Conservation (phyloP, 441 rosid genomes). For the Omphalea diandra region DNA sequence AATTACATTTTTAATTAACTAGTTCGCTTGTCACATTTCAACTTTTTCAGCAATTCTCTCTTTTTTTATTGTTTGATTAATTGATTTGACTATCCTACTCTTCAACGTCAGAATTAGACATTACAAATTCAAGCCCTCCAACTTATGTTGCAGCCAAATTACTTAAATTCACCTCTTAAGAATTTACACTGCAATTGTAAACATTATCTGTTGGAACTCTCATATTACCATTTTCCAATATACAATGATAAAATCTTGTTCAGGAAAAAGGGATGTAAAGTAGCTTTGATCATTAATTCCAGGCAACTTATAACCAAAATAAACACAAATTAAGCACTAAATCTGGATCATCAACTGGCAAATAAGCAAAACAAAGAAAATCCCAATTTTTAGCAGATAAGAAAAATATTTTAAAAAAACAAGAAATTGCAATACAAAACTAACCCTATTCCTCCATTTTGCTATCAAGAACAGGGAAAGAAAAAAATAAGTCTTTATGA, state of each 20-base stretch:
- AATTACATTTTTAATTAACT: background rate
- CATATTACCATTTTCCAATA: background rate
- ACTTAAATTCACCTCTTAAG: background rate
- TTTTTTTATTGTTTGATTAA: background rate
- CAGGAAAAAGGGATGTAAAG: background rate
- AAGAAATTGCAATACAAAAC: background rate
- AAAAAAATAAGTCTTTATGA: background rate
- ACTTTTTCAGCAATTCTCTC: background rate
- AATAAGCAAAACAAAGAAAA: background rate
- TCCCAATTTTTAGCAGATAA: background rate
- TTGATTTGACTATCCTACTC: background rate
- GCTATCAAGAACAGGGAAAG: background rate
- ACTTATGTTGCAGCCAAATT: background rate
- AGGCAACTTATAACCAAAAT: background rate
- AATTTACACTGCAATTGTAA: background rate
- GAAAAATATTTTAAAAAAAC: background rate
- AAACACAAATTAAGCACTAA: background rate
- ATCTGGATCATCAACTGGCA: slow-evolving; percentile 9
- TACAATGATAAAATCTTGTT: background rate
- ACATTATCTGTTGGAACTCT: background rate
- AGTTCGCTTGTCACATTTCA: background rate
- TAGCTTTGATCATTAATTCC: background rate
- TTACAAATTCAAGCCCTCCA: background rate
- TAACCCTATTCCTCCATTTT: slow-evolving; percentile 3
- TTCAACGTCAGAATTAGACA: background rate